These are phyloP conservation scores for Phytophthora ramorum DNA, from an alignment of 352 stramenopile genomes.

Conservation along the genomic window DNA sequence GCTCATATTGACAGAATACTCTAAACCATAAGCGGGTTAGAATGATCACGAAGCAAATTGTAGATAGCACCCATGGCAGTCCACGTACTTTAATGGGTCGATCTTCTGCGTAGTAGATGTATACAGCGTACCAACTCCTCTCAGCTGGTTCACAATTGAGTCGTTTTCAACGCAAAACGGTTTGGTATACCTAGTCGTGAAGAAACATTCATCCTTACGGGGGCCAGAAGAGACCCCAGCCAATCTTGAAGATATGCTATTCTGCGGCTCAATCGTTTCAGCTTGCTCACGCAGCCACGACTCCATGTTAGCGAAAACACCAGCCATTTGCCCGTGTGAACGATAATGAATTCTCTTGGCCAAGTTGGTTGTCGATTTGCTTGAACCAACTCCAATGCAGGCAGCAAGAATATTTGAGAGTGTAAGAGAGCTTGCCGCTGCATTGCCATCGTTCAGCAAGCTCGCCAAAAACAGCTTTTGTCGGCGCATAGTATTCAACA, in stretches of 20 bases:
- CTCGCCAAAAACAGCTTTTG: conserved; percentile 31
- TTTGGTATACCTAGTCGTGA: conserved; percentile 23
- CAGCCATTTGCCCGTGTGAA: conserved; percentile 40
- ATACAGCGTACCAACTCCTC: background rate
- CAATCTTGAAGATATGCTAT: conserved; percentile 2
- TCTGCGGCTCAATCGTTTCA: conserved; percentile 16
- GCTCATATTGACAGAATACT: conserved; percentile 74
- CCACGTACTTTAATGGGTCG: conserved; percentile 66
- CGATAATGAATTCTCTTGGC: conserved; percentile 15
- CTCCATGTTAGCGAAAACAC: conserved; percentile 40
- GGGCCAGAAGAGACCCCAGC: background rate
- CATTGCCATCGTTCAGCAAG: conserved; percentile 12
- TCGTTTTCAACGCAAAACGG: conserved; percentile 48
- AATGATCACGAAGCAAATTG: conserved; percentile 1
- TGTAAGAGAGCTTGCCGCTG: conserved; percentile 4
- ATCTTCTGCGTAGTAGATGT: conserved; percentile 25
- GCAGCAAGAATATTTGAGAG: conserved; percentile 36
- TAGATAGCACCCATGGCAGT: background rate
- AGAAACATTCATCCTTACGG: background rate
- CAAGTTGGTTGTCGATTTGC: background rate
- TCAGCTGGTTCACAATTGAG: conserved; percentile 53
- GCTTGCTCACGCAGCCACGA: conserved; percentile 36
- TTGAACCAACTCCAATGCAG: conserved; percentile 21
- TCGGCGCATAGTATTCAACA: conserved; percentile 10
- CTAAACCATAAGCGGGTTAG: conserved; percentile 35